Evolutionary conservation across 441 rosid genomes (phyloP), one percentile per base, ranked within the genome.

Genomic region (Biscutella laevigata): DNA sequence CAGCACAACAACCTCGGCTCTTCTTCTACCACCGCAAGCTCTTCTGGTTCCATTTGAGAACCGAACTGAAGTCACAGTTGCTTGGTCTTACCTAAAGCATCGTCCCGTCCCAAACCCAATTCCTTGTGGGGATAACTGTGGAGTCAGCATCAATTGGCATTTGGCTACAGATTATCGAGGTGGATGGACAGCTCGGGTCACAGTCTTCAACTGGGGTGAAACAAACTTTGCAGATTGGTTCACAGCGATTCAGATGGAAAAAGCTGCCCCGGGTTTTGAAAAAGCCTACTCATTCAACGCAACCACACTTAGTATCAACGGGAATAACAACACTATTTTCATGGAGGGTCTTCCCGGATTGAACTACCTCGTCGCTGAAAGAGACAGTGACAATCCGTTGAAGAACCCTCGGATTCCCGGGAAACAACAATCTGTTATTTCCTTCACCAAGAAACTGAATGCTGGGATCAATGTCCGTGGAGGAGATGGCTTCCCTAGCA

Each of bases 81-180:
- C 95, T 51, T 92, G 97, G 99, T 78, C 97, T 5, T 55, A 42
- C 9, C 69, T 88, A 32, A 86, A 88, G 71, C 97, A 74, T 21
- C 63, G 52, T 8, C 13, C 71, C 0, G 71, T 82, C 13, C 95
- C 99, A 4, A 82, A 75, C 58, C 99, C 99, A 9, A 62, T 79
- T 80, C 97, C 99, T 0, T 92, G 99, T 27, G 73, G 80, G 0
- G 99, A 88, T 49, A 86, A 84, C 66, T 92, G 99, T 13, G 95
- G 97, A 10, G 90, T 88, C 43, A 92, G 90, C 57, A 81, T 92
- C 57, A 88, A 92, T 60, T 88, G 99, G 97, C 99, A 92, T 57
- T 45, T 92, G 10, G 51, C 67, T 35, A 81, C 95, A 2, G 99
- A 92, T 65, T 86, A 81, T 61, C 46, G 59, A 15, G 63, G 78